A percentile compares a stretch with the other conserved stretches of the same genome.
These are phyloP conservation scores for Inonotus obliquus DNA, from an alignment of 1,284 basidiomycete genomes.

Conservation along the genomic window DNA sequence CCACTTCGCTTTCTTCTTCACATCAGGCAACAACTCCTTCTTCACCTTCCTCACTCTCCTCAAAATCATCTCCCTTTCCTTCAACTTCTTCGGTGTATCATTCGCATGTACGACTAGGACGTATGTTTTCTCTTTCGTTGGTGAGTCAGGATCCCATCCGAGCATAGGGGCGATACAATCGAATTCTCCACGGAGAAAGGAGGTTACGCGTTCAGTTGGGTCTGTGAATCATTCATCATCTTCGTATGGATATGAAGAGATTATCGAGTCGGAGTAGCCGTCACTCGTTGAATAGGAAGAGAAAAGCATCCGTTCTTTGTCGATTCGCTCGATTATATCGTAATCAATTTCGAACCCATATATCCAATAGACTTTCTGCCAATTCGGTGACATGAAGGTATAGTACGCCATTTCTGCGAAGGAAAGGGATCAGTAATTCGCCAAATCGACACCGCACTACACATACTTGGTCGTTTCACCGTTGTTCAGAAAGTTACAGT, in stretches of 20 bases:
- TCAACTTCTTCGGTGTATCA: not conserved
- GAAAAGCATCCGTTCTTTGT: not conserved
- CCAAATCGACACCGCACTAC: not conserved
- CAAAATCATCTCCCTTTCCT: not conserved
- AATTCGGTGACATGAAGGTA: not conserved
- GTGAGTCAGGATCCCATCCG: constrained; percentile 9
- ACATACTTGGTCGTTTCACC: not conserved
- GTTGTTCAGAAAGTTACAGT: not conserved
- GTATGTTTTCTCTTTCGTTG: constrained; percentile 1
- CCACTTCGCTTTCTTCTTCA: constrained; percentile 2
- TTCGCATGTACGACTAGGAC: constrained; percentile 3
- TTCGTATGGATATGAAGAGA: not conserved
- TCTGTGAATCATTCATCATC: not conserved
- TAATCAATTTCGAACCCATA: constrained; percentile 7
- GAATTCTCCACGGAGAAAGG: not conserved
- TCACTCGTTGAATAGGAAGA: not conserved
- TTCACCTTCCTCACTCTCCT: not conserved
- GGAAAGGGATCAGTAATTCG: not conserved
- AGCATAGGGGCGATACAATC: constrained; percentile 7
- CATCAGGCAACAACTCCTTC: constrained; percentile 2
- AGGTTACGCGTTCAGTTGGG: not conserved
- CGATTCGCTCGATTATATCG: not conserved
- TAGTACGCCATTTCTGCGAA: not conserved
- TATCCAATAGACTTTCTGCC: constrained; percentile 6
- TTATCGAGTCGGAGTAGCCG: not conserved